Percentiles rank a stretch among this genome's conserved stretches.
phyloP scores from a whole-genome alignment of 2,329 filamentous ascomycete genomes.

The Cladosporium halotolerans region DNA sequence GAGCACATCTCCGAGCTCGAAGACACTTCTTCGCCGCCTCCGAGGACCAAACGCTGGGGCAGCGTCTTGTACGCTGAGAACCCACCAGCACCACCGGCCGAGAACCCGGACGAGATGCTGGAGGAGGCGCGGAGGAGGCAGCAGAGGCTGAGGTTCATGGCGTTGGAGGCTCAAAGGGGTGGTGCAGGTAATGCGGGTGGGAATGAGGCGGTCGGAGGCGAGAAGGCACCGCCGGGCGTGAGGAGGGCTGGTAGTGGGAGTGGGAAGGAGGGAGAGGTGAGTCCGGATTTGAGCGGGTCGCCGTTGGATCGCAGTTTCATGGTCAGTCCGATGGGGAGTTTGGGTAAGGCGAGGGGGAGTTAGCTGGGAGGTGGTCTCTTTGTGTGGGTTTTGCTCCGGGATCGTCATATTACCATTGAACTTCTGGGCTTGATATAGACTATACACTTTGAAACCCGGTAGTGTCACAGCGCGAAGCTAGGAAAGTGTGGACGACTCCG shows the following conservation, averaged over 20 bases:
- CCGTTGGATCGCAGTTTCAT: slow-evolving; percentile 12
- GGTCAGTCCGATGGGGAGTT: slow-evolving; percentile 14
- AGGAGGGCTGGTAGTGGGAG: slow-evolving; percentile 15
- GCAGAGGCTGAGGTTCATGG: slow-evolving; percentile 18
- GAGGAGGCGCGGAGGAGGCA: slow-evolving; percentile 15
- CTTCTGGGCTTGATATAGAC: no score
- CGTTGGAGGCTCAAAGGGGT: slow-evolving; percentile 12
- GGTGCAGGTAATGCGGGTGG: neutral
- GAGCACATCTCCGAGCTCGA: slow-evolving; percentile 16
- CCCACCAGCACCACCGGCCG: neutral
- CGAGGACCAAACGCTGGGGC: neutral
- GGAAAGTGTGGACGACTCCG: no score
- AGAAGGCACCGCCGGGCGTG: neutral
- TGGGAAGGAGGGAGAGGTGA: slow-evolving; percentile 10
- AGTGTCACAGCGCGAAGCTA: no score
- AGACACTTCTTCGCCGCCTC: slow-evolving; percentile 14
- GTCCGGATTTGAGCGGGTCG: slow-evolving; percentile 12
- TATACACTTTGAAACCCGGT: no score
- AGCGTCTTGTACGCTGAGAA: neutral
- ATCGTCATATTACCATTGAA: no score
- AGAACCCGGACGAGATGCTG: neutral
- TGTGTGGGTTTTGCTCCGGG: no score
- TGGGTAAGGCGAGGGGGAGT: slow-evolving; percentile 1
- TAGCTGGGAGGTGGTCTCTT: neutral
- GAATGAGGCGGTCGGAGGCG: neutral